Evolutionary conservation across 768 basidiomycete species (phyloP), one percentile per base, ranked within the genome.

Genomic region (Pulveroboletus sp.): DNA sequence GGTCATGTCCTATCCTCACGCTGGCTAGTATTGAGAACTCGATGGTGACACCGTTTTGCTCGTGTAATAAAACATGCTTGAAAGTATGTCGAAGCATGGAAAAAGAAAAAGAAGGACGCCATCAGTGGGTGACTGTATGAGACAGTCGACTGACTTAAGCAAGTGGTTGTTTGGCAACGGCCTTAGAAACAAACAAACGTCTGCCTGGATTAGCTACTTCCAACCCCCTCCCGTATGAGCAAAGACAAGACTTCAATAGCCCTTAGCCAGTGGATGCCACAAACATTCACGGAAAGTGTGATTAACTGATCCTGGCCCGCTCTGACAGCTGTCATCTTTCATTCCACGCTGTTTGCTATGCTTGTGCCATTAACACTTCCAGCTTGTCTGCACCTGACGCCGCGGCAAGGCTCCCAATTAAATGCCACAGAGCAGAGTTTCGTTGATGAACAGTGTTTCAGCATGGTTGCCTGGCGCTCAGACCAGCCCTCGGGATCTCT

Each of bases 111-210:
- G 21, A 21, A 4, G 21, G 21, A 21, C 21, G 21, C 21, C 21
- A 4, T 21, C 21, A 21, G 21, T 21, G 21, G 21, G 21, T 21
- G 21, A 21, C 21, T 4, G 21, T 21, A 21, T 21, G 21, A 21
- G 21, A 21, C n/a, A n/a, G n/a, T n/a, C n/a, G n/a, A 26, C 41
- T 24, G 28, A 36, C 56, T 40, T 8, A 36, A 47, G 52, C 44
- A 49, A 35, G 47, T 27, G 39, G 30, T 50, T 66, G 44, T 66
- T 66, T 66, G 57, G 57, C 67, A 56, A 59, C n/a, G 14, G 51
- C 64, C 43, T 67, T 51, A 14, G 51, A 60, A 66, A 46, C 46
- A 68, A 66, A 66, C 64, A 66, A 57, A 58, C 67, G 15, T 52
- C 39, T 49, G 15, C 54, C 51, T 3, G 18, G 55, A 56, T 55